Evolutionary conservation across 768 basidiomycete species (phyloP).

Genomic region (Mycena olivaceomarginata): DNA sequence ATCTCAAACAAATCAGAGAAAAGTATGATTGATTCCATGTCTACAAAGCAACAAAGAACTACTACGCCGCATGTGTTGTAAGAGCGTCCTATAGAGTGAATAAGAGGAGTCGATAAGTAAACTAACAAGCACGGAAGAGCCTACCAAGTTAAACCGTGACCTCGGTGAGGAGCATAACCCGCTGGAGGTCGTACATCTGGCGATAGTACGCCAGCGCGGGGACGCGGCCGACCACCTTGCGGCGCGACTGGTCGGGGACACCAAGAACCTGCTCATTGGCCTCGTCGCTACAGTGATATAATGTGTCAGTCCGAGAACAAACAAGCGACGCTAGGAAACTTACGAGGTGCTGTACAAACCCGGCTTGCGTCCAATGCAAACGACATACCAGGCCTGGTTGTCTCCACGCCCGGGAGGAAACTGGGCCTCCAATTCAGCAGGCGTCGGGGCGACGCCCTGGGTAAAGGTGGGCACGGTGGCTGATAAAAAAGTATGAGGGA

Average conservation of each 20-base stretch:
- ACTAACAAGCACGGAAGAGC: no score
- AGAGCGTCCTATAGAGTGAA: no score
- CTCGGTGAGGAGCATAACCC: no score
- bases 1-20: no score
- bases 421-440: not conserved
- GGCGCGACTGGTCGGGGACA: not conserved
- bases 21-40: no score
- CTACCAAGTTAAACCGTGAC: no score
- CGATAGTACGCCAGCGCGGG: not conserved
- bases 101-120: no score
- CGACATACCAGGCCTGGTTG: slow-evolving; percentile 6
- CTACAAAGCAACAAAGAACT: no score
- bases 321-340: not conserved
- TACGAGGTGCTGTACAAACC: slow-evolving; percentile 14
- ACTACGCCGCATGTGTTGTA: no score
- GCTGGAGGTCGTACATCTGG: not conserved
- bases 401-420: slow-evolving; percentile 7
- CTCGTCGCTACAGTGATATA: not conserved
- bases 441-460: not conserved
- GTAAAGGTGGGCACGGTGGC: not conserved
- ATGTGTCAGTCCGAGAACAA: no score
- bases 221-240: not conserved
- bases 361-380: not conserved
- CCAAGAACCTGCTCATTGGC: not conserved
- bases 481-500: not conserved